Evolutionary conservation across 345 rosid genomes (phyloP).

Genomic region (Eucalyptus paniculata): DNA sequence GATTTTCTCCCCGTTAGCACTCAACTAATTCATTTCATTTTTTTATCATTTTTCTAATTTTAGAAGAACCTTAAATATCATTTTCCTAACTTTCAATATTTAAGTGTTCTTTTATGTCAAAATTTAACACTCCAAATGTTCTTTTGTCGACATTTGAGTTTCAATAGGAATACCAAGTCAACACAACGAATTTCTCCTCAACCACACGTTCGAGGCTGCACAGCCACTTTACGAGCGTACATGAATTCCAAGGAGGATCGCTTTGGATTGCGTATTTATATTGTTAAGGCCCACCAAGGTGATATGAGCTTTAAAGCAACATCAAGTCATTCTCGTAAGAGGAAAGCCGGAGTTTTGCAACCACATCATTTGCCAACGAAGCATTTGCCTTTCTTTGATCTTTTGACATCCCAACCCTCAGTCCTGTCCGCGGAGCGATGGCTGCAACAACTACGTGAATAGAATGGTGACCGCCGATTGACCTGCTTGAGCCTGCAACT

Average conservation of each 20-base stretch:
- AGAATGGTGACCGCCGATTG: neutral
- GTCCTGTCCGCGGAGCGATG: neutral
- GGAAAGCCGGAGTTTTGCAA: neutral
- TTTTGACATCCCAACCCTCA: neutral
- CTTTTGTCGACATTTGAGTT: neutral
- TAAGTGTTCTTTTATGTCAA: too few relatives aligned
- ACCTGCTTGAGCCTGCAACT: neutral
- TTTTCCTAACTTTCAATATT: too few relatives aligned
- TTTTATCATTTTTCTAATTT: too few relatives aligned
- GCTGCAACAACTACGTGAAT: neutral
- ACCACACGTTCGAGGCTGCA: neutral
- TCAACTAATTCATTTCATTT: too few relatives aligned
- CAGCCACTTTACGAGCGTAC: neutral
- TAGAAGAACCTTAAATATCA: too few relatives aligned
- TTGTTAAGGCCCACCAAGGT: neutral
- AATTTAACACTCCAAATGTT: too few relatives aligned
- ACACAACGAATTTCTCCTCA: neutral
- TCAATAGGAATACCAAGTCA: neutral
- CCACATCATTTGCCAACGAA: neutral
- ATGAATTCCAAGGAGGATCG: neutral
- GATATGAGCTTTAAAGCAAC: neutral
- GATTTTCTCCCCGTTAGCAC: fast-evolving
- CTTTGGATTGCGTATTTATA: neutral
- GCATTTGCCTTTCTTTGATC: neutral
- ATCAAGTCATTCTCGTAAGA: neutral